Evolutionary conservation across 2,329 filamentous ascomycete genomes (phyloP).

Genomic region (Neofusicoccum laricinum): DNA sequence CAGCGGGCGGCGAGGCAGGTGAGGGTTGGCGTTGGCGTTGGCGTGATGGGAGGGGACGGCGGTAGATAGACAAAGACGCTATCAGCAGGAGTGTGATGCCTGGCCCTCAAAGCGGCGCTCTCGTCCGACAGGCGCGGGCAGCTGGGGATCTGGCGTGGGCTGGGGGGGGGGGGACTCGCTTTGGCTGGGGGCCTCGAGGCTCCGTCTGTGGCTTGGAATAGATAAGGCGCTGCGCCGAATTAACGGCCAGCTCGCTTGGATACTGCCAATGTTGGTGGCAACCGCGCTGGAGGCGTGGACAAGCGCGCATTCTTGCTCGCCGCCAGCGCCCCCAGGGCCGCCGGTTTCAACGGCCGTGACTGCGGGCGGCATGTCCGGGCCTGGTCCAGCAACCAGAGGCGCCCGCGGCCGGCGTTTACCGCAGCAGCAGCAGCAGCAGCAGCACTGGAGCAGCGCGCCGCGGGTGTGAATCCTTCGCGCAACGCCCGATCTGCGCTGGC

Average conservation of each 20-base stretch:
- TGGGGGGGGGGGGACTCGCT: not conserved
- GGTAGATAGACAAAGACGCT: not conserved
- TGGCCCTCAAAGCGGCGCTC: slow-evolving; percentile 5
- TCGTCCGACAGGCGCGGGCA: not conserved
- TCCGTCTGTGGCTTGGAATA: slow-evolving; percentile 7
- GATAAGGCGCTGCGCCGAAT: slow-evolving; percentile 13
- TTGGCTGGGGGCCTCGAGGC: not conserved
- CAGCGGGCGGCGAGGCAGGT: not conserved
- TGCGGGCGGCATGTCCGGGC: not conserved
- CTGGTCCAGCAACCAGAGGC: not conserved
- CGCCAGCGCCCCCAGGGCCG: not conserved
- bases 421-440: not conserved
- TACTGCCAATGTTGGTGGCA: slow-evolving; percentile 5
- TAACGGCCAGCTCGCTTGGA: slow-evolving; percentile 14
- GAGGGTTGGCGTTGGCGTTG: too few relatives aligned
- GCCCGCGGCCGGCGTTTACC: not conserved
- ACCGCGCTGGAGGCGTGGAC: not conserved
- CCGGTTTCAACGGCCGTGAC: not conserved
- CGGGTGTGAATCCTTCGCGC: slow-evolving; percentile 1
- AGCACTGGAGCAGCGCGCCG: not conserved
- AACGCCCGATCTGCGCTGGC: not conserved
- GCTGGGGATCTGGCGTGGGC: slow-evolving; percentile 3
- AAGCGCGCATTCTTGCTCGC: not conserved
- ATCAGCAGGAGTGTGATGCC: not conserved
- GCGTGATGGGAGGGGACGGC: not conserved